Evolutionary conservation across 1,284 basidiomycete species (phyloP).

Genomic region (Cryptococcus maquisensis): DNA sequence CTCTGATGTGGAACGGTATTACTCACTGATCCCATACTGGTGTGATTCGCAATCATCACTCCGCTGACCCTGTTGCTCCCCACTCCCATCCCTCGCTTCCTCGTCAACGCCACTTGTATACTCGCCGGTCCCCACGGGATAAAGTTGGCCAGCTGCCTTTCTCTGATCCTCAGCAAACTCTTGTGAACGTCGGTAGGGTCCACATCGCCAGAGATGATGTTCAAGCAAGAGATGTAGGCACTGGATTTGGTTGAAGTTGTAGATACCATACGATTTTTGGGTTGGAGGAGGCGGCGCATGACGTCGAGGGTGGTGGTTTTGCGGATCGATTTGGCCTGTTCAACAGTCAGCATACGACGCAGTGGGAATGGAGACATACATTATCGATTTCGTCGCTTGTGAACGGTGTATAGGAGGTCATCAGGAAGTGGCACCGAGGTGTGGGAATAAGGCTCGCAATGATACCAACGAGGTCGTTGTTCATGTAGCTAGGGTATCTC

Average conservation of each 20-base stretch:
- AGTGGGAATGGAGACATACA: conserved; percentile 49
- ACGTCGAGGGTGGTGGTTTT: conserved; percentile 96
- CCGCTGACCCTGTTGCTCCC: conserved; percentile 91
- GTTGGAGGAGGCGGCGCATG: conserved; percentile 94
- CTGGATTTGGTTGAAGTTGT: conserved; percentile 84
- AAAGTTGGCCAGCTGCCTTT: conserved; percentile 93
- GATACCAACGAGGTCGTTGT: conserved; percentile 97
- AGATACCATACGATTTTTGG: conserved; percentile 98
- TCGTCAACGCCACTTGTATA: conserved; percentile 94
- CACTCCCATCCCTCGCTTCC: conserved; percentile 80
- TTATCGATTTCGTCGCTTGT: conserved; percentile 94
- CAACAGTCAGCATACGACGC: background rate
- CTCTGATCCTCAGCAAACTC: conserved; percentile 90
- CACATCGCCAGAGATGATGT: conserved; percentile 98
- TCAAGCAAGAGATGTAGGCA: conserved; percentile 96
- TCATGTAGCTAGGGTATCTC: conserved; percentile 98
- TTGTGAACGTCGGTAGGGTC: conserved; percentile 99
- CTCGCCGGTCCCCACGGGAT: conserved; percentile 99
- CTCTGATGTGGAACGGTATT: background rate
- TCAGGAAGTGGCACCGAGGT: conserved; percentile 97
- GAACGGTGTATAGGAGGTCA: conserved; percentile 99
- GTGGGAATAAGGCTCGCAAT: conserved; percentile 97
- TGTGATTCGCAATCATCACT: conserved; percentile 98
- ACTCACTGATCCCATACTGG: conserved; percentile 87
- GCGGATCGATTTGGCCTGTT: conserved; percentile 77